Evolutionary conservation across 2,329 filamentous ascomycete species (phyloP).

Genomic region (Fusarium irregulare): DNA sequence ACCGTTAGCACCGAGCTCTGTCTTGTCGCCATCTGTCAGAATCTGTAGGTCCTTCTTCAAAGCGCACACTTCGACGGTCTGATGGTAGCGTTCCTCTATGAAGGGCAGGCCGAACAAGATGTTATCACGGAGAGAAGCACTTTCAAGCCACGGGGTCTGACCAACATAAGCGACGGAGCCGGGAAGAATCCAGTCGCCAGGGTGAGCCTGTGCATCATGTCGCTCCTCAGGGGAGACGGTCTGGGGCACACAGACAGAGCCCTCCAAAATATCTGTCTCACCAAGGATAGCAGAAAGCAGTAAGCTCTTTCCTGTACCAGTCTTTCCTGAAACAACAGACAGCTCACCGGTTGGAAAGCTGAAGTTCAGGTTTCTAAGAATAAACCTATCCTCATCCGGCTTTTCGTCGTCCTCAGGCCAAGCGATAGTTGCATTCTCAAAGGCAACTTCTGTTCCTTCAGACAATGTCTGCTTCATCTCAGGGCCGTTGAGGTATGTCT

Average conservation of each 20-base stretch:
- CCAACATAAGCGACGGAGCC: conserved; percentile 79
- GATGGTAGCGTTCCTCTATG: conserved; percentile 74
- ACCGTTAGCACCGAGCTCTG: conserved; percentile 85
- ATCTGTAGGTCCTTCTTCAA: conserved; percentile 81
- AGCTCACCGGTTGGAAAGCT: conserved; percentile 76
- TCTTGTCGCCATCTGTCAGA: conserved; percentile 79
- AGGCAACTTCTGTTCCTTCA: conserved; percentile 69
- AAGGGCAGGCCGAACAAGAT: conserved; percentile 80
- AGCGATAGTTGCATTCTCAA: conserved; percentile 75
- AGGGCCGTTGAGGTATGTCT: conserved; percentile 74
- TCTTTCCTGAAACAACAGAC: conserved; percentile 80
- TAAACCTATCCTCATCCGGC: conserved; percentile 69
- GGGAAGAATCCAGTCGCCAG: conserved; percentile 75
- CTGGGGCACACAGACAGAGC: conserved; percentile 67
- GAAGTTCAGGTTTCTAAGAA: conserved; percentile 72
- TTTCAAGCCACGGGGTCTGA: conserved; percentile 88
- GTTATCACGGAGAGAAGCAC: conserved; percentile 81
- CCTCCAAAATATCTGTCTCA: conserved; percentile 76
- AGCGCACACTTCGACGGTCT: conserved; percentile 78
- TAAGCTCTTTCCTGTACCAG: conserved; percentile 81
- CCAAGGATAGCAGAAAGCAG: conserved; percentile 79
- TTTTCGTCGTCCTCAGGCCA: conserved; percentile 77
- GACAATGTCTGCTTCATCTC: conserved; percentile 69
- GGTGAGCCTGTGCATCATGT: conserved; percentile 71
- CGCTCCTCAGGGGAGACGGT: conserved; percentile 64